Base-by-base conservation (phyloP, 106 monocot genomes). In the Dioscorea zingiberensis region DNA sequence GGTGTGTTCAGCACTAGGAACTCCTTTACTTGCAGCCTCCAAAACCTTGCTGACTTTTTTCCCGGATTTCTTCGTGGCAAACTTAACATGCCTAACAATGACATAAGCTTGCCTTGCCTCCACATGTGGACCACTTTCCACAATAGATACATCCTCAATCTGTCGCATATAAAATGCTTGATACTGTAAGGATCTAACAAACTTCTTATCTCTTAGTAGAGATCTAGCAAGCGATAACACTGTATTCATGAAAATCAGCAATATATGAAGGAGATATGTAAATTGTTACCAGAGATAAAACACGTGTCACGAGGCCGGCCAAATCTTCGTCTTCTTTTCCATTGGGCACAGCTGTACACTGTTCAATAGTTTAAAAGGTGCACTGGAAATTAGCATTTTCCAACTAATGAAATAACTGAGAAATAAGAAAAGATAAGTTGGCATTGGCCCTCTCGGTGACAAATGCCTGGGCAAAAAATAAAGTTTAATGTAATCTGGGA, bases 121-220 rank as follows among this genome's bases (percentile, higher is more conserved):
- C 46, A 82, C 63, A 73, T 89, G 84, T 16, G 89, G 89, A 44
- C 89, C 89, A 71, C 85, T 89, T 82, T 85, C 89, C 59, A 89
- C 68, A 48, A 85, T n/a, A 25, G 79, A 72, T 27, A 84, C 78
- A 69, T 85, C 89, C 60, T 89, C 68, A 60, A 89, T 77, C 89
- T 89, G 74, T 71, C 65, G 21, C 47, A 47, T n/a, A 63, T 64
- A 45, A n/a, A 64, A 4, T 64, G 64, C 5, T 45, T n/a, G 21
- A 47, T 3, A 44, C 29, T 13, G 6, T 62, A n/a, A 62, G 62
- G 4, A 38, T 2, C 38, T 38, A 10, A 38, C 6, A 38, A 38
- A 38, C 38, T 2, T 7, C 38, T 2, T 7, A 30, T 10, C 6
- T 8, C 38, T 0, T 10, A 38, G 9, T 38, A 38, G 38, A 38